phyloP scores from a whole-genome alignment of 176 grass and related monocot genomes.

The Rhynchospora breviuscula region DNA sequence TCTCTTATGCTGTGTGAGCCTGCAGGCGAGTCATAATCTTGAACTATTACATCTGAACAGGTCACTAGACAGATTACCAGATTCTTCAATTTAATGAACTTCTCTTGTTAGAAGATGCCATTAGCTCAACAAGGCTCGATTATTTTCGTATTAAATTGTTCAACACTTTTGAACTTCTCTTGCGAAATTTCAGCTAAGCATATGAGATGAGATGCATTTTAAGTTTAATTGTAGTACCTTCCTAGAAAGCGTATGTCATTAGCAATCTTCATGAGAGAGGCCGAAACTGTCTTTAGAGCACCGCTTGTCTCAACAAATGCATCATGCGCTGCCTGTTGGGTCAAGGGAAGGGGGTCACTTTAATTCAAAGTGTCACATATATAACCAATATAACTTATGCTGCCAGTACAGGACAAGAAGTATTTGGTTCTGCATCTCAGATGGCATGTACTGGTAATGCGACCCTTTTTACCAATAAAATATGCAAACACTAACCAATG shows the following conservation, averaged over 20 bases:
- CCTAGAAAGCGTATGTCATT: constrained; percentile 94
- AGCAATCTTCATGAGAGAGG: constrained; percentile 98
- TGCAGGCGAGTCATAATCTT: no score
- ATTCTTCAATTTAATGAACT: background rate
- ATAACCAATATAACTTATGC: background rate
- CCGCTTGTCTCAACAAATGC: constrained; percentile 97
- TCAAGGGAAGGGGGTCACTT: background rate
- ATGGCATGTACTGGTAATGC: background rate
- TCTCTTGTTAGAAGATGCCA: background rate
- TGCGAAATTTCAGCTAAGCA: background rate
- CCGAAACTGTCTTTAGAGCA: constrained; percentile 76
- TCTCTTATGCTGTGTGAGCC: no score
- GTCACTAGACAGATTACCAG: background rate
- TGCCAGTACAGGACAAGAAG: background rate
- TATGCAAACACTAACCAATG: constrained; percentile 58
- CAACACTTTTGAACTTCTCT: no score
- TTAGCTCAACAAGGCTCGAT: background rate
- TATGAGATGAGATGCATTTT: background rate
- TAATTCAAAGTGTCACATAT: background rate
- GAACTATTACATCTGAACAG: background rate
- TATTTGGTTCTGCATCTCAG: background rate
- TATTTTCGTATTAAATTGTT: background rate
- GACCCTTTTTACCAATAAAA: background rate
- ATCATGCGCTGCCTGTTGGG: constrained; percentile 81
- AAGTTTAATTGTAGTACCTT: constrained; percentile 44